Conservation (phyloP, 1,139 yeast species). For the Yamadazyma siamensis region DNA sequence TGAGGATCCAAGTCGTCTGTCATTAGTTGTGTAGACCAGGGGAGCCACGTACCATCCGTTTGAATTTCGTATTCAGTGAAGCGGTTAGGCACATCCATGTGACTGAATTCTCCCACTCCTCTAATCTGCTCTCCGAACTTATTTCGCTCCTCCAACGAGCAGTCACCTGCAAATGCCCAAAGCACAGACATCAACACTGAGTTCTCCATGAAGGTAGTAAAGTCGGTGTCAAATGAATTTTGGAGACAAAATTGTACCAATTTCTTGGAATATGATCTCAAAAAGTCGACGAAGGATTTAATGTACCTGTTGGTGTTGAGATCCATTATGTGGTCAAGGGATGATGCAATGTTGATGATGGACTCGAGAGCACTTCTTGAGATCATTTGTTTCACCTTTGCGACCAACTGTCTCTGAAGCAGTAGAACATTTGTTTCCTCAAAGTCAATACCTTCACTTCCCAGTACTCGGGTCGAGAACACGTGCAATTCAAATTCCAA, state of each 20-base stretch:
- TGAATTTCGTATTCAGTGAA: slow-evolving; percentile 42
- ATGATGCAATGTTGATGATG: slow-evolving; percentile 3
- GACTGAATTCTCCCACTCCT: slow-evolving; percentile 15
- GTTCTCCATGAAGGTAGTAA: slow-evolving; percentile 21
- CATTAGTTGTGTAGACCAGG: slow-evolving; percentile 46
- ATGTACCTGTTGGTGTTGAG: slow-evolving; percentile 38
- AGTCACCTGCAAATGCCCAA: slow-evolving; percentile 76
- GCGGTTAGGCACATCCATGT: slow-evolving; percentile 8
- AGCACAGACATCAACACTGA: slow-evolving; percentile 43
- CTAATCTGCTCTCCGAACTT: slow-evolving; percentile 33
- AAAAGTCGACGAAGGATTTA: slow-evolving; percentile 29
- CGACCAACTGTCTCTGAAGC: slow-evolving; percentile 4
- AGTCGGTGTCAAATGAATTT: slow-evolving; percentile 3
- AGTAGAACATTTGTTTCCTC: slow-evolving; percentile 3
- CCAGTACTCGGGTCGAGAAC: background rate
- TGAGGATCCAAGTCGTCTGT: slow-evolving; percentile 56
- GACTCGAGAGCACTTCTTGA: slow-evolving; percentile 1
- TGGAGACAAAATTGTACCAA: slow-evolving; percentile 12
- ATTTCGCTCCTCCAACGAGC: slow-evolving; percentile 35
- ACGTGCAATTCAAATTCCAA: slow-evolving; percentile 3
- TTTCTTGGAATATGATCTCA: slow-evolving; percentile 24
- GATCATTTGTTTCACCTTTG: slow-evolving; percentile 3
- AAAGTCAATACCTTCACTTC: slow-evolving; percentile 3
- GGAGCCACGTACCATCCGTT: slow-evolving; percentile 49
- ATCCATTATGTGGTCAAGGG: slow-evolving; percentile 53